A percentile compares a stretch with the other conserved stretches of the same genome.
phyloP scores from a whole-genome alignment of 352 stramenopile species.

The Phytophthora pluvialis region DNA sequence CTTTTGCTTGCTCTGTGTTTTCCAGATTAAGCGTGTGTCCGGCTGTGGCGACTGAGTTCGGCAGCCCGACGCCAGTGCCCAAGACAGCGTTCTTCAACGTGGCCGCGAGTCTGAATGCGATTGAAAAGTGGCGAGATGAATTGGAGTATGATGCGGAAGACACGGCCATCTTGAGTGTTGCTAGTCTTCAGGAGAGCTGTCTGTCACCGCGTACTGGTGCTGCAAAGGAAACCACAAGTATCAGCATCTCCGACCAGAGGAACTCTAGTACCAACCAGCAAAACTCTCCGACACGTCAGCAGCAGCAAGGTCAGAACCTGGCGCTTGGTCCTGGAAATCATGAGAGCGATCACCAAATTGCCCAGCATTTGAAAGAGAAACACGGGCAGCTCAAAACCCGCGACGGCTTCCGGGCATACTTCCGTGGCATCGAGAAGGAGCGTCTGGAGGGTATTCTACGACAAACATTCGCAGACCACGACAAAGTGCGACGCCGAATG shows the following conservation, averaged over 20 bases:
- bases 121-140: conserved; percentile 77
- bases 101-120: conserved; percentile 68
- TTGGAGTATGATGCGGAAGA: conserved; percentile 54
- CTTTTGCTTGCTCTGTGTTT: neutral
- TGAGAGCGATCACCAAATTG: conserved; percentile 51
- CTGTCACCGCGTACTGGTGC: conserved; percentile 22
- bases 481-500: conserved; percentile 68
- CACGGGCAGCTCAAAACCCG: conserved; percentile 72
- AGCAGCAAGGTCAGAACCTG: conserved; percentile 4
- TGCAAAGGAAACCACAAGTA: neutral
- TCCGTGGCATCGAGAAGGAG: conserved; percentile 58
- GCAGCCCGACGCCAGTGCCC: conserved; percentile 19
- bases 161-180: conserved; percentile 24
- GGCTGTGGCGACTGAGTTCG: conserved; percentile 9
- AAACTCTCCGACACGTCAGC: conserved; percentile 22
- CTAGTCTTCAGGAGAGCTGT: conserved; percentile 37
- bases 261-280: conserved; percentile 22
- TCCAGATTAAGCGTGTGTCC: conserved; percentile 20
- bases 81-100: conserved; percentile 75
- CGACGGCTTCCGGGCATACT: conserved; percentile 74
- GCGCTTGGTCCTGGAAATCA: conserved; percentile 48
- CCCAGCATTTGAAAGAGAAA: conserved; percentile 61
- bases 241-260: neutral
- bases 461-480: conserved; percentile 53
- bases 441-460: conserved; percentile 57